Evolutionary conservation across 2,329 filamentous ascomycete species (phyloP).

Genomic region (Talaromyces sp.): DNA sequence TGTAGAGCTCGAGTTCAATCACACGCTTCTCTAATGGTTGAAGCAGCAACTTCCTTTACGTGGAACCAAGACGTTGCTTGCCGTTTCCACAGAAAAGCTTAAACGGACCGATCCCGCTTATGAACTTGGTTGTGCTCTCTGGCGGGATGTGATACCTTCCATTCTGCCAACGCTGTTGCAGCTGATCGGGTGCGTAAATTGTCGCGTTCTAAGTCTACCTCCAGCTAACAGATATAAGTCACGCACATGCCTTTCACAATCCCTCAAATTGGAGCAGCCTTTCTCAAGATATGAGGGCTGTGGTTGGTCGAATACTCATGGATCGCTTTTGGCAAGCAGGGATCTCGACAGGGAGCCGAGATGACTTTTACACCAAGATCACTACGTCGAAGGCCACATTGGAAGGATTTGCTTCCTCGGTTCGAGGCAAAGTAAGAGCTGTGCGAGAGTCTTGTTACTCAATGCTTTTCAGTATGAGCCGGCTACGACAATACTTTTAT

Average conservation of each 20-base stretch:
- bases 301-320: slow-evolving; percentile 79
- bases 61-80: slow-evolving; percentile 86
- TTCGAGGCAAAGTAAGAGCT: slow-evolving; percentile 81
- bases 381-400: slow-evolving; percentile 82
- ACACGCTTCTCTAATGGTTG: slow-evolving; percentile 10
- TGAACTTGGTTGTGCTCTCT: slow-evolving; percentile 72
- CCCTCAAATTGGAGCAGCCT: slow-evolving; percentile 76
- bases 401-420: slow-evolving; percentile 89
- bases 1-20: slow-evolving; percentile 7
- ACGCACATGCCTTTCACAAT: slow-evolving; percentile 89
- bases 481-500: slow-evolving; percentile 83
- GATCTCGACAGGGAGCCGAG: slow-evolving; percentile 90
- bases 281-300: slow-evolving; percentile 67
- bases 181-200: slow-evolving; percentile 61
- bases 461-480: slow-evolving; percentile 88
- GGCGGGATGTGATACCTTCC: slow-evolving; percentile 74
- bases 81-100: slow-evolving; percentile 84
- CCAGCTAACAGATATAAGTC: slow-evolving; percentile 46
- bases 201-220: background rate
- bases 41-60: slow-evolving; percentile 70
- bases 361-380: slow-evolving; percentile 92
- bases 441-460: slow-evolving; percentile 92
- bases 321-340: slow-evolving; percentile 98
- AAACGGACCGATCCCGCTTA: slow-evolving; percentile 70
- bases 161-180: slow-evolving; percentile 85